Evolutionary conservation across 2,329 filamentous ascomycete species (phyloP).

Genomic region (Venturia effusa): DNA sequence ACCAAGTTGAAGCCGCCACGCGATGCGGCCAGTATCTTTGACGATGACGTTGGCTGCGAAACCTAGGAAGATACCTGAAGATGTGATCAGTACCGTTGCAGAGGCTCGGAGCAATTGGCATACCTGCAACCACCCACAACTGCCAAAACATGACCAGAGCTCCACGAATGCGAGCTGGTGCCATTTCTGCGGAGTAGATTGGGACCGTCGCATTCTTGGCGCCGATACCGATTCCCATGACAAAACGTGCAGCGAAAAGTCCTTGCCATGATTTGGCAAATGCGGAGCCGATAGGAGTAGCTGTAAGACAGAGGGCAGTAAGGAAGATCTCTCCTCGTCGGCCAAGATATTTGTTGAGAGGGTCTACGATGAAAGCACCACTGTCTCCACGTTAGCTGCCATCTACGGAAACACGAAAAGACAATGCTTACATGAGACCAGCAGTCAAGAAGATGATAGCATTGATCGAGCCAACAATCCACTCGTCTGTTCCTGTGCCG

Average conservation of each 20-base stretch:
- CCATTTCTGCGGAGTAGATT: constrained; percentile 59
- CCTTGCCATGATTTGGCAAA: constrained; percentile 27
- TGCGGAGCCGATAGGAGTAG: constrained; percentile 26
- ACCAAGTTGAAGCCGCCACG: constrained; percentile 59
- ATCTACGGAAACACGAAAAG: neutral
- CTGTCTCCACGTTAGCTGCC: constrained; percentile 13
- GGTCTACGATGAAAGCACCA: constrained; percentile 24
- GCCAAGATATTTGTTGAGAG: constrained; percentile 27
- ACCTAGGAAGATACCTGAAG: constrained; percentile 23
- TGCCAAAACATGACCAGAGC: constrained; percentile 42
- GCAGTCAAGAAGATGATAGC: constrained; percentile 28
- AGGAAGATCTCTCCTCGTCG: constrained; percentile 28
- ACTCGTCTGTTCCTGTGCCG: constrained; percentile 4
- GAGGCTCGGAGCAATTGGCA: neutral
- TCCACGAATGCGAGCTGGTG: constrained; percentile 27
- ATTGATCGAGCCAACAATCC: constrained; percentile 13
- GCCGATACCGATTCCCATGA: constrained; percentile 49
- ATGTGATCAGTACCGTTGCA: neutral
- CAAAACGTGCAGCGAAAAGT: constrained; percentile 24
- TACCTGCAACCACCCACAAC: constrained; percentile 52
- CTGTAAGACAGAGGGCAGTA: constrained; percentile 24
- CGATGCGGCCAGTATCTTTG: constrained; percentile 15
- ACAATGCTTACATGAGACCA: constrained; percentile 24
- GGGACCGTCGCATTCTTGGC: constrained; percentile 65
- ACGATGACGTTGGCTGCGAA: constrained; percentile 40